Conservation (phyloP, 495 filamentous ascomycete species). For the Neurospora sp. region DNA sequence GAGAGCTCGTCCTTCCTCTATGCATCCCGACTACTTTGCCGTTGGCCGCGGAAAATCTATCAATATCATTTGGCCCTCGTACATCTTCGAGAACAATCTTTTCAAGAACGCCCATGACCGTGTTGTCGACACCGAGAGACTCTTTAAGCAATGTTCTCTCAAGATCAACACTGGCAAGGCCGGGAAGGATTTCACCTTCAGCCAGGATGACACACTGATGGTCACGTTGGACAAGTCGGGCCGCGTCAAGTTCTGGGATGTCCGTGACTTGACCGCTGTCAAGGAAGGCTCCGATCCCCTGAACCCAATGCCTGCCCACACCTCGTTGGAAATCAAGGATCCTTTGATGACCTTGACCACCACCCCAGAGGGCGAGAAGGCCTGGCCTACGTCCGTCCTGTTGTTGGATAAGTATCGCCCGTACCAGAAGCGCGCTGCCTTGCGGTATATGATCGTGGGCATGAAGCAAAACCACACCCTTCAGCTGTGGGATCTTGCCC, state of each 20-base stretch:
- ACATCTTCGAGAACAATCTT: constrained; percentile 58
- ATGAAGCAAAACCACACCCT: constrained; percentile 99
- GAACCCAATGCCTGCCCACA: constrained; percentile 40
- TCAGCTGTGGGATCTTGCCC: constrained; percentile 96
- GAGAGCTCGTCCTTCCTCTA: constrained; percentile 75
- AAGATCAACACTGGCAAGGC: constrained; percentile 96
- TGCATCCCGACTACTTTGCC: constrained; percentile 85
- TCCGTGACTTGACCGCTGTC: constrained; percentile 58
- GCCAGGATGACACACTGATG: constrained; percentile 87
- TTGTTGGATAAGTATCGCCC: constrained; percentile 92
- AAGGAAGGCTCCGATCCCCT: constrained; percentile 43
- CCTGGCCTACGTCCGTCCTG: constrained; percentile 90
- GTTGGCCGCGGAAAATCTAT: constrained; percentile 94
- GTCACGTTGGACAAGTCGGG: constrained; percentile 95
- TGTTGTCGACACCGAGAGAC: constrained; percentile 71
- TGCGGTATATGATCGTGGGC: constrained; percentile 91
- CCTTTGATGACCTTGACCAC: constrained; percentile 71
- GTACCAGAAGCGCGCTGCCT: constrained; percentile 72
- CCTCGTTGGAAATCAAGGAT: constrained; percentile 59
- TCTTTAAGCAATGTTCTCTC: constrained; percentile 72
- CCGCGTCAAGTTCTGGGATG: constrained; percentile 93
- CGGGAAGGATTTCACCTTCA: constrained; percentile 96
- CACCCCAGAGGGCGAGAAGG: constrained; percentile 70
- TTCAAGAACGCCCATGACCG: constrained; percentile 63
- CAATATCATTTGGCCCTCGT: constrained; percentile 75